Conservation (phyloP, 2,329 filamentous ascomycete species). For the Beauveria varroae region DNA sequence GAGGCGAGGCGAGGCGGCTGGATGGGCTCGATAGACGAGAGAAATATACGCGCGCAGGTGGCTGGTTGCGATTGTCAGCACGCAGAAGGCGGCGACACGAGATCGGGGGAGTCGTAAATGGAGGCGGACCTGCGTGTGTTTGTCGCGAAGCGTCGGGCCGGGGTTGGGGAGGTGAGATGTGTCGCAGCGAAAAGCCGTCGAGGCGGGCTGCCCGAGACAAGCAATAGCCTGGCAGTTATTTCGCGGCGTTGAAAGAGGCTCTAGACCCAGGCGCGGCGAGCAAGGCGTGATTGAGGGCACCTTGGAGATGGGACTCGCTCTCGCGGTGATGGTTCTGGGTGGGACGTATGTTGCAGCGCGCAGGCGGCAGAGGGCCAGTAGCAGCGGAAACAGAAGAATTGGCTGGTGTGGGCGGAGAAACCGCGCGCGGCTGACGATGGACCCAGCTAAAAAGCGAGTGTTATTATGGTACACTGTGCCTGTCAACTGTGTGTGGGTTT, state of each 20-base stretch:
- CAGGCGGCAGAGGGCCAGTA: neutral
- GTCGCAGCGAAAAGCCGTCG: neutral
- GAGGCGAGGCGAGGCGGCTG: neutral
- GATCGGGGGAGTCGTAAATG: neutral
- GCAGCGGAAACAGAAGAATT: neutral
- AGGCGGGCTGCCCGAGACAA: neutral
- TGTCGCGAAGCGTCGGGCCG: slow-evolving; percentile 4
- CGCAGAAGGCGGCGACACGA: neutral
- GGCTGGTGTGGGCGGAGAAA: slow-evolving; percentile 6
- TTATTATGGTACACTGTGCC: too few species aligned
- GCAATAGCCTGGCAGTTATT: neutral
- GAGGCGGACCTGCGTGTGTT: neutral
- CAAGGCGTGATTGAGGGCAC: neutral
- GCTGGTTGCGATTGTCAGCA: neutral
- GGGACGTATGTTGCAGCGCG: slow-evolving; percentile 3
- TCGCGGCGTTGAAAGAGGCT: neutral
- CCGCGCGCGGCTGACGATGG: slow-evolving; percentile 9
- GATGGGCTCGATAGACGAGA: neutral
- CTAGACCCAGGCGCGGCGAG: neutral
- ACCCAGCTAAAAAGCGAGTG: neutral
- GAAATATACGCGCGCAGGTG: neutral
- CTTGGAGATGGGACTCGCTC: neutral
- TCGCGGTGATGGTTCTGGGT: neutral
- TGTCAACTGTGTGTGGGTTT: too few species aligned
- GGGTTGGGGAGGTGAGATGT: neutral